phyloP scores from a whole-genome alignment of 2,329 filamentous ascomycete species.

The Aspergillus sp. region DNA sequence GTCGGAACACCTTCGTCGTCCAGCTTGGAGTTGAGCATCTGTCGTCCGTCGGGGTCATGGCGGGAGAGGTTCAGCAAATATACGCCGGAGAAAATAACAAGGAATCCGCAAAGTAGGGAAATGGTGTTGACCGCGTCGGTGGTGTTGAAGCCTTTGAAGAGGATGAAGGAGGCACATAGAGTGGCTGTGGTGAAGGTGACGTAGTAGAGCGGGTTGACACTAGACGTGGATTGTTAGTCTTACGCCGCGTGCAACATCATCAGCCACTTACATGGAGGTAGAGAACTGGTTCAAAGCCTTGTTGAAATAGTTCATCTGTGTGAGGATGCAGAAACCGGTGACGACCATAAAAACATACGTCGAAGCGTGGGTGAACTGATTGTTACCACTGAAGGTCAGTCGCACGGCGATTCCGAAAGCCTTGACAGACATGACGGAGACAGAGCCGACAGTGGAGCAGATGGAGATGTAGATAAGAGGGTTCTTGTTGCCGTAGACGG shows the following conservation, averaged over 20 bases:
- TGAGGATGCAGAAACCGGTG: conserved; percentile 88
- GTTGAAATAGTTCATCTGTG: conserved; percentile 99
- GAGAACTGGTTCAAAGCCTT: conserved; percentile 96
- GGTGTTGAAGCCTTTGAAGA: conserved; percentile 95
- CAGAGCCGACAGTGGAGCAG: conserved; percentile 92
- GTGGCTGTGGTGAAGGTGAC: conserved; percentile 96
- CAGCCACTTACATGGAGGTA: conserved; percentile 79
- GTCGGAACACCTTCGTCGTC: conserved; percentile 74
- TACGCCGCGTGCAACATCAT: neutral
- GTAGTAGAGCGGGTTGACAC: conserved; percentile 95
- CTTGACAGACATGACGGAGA: conserved; percentile 99
- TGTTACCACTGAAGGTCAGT: conserved; percentile 86
- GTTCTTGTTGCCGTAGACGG: conserved; percentile 88
- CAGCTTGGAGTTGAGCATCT: conserved; percentile 58
- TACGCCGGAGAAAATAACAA: conserved; percentile 92
- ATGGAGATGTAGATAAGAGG: conserved; percentile 96
- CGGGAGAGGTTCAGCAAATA: conserved; percentile 96
- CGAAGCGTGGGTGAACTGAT: conserved; percentile 91
- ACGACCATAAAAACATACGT: conserved; percentile 98
- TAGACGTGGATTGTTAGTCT: conserved; percentile 37
- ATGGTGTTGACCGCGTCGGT: conserved; percentile 88
- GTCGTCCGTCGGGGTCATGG: conserved; percentile 78
- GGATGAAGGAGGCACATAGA: conserved; percentile 89
- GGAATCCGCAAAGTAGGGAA: conserved; percentile 86
- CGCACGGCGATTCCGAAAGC: conserved; percentile 97